Evolutionary conservation across 2,329 filamentous ascomycete genomes (phyloP).

Genomic region (Cytospora piceae): DNA sequence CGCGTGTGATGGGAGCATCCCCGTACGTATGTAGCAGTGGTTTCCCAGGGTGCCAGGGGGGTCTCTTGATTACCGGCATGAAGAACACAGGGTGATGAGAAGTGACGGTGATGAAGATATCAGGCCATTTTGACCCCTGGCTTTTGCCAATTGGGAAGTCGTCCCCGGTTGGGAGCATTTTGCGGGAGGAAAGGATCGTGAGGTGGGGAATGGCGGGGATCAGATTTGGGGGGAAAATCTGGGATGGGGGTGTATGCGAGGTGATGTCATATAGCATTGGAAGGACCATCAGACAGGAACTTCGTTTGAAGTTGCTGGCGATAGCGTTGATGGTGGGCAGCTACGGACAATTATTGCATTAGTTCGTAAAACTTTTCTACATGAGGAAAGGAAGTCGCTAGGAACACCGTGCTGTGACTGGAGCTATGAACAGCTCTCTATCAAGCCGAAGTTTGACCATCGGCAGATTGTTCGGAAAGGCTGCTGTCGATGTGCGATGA

Average conservation of each 20-base stretch:
- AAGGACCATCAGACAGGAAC: neutral
- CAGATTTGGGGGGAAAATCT: neutral
- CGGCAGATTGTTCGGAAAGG: neutral
- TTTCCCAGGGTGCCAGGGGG: neutral
- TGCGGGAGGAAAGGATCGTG: neutral
- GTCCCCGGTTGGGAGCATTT: neutral
- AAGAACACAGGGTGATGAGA: neutral
- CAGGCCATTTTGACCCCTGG: neutral
- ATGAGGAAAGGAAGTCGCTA: neutral
- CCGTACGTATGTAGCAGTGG: neutral
- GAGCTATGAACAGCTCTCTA: neutral
- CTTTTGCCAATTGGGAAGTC: neutral
- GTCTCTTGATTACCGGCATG: neutral
- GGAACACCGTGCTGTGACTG: neutral
- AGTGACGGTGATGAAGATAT: neutral
- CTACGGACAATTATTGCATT: neutral
- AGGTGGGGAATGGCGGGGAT: neutral
- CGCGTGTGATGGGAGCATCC: neutral
- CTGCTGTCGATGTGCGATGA: neutral
- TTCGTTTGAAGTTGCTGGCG: neutral
- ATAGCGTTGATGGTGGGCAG: neutral
- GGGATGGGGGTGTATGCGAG: neutral
- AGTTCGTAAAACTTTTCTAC: neutral
- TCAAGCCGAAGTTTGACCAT: conserved; percentile 3
- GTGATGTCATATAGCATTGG: neutral